Base-by-base conservation (phyloP, 192 early-diverging fungal species). In the Backusella parvicylindrica region DNA sequence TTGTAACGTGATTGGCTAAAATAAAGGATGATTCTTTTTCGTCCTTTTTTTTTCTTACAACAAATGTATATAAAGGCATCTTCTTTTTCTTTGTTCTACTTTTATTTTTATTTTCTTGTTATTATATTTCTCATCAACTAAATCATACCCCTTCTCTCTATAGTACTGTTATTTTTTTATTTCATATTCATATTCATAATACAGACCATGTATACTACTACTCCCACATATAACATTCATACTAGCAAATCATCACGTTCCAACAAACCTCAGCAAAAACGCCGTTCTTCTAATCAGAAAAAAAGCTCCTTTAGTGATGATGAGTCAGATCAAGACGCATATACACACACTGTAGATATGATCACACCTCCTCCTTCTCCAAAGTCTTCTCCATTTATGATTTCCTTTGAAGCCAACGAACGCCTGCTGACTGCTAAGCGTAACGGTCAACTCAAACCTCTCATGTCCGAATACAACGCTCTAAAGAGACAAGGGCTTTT, bases 391-490 rank as follows among this genome's bases (percentile, higher is more conserved):
- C 49, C 71, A 15, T 6, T 40, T n/a, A 47, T 66, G 3, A 38
- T 41, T 43, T 31, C 65, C 21, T 73, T 73, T 33, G 66, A 74
- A 32, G 66, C 69, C n/a, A 83, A 83, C 37, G 66, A 64, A 18
- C 74, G 71, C 60, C 64, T 83, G 30, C 21, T 83, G 26, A 32
- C 31, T 16, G 43, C 67, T n/a, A 79, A 79, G 37, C 71, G 75
- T 37, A 65, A 72, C n/a, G 72, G 71, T 18, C 70, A 83, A 16
- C 68, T 83, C 8, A 75, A 73, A 37, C 35, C 71, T 30, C 72
- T 83, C 18, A 37, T 77, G 63, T 13, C 35, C 2, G 77, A 79
- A 66, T 81, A 77, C 36, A 37, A 21, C 6, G 28, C 65, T 49
- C 76, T 83, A 36, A 79, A 83, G 37, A 75, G 70, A 36, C 35